Evolutionary conservation across 2,329 filamentous ascomycete genomes (phyloP).

Genomic region (Keithomyces neogunnii): DNA sequence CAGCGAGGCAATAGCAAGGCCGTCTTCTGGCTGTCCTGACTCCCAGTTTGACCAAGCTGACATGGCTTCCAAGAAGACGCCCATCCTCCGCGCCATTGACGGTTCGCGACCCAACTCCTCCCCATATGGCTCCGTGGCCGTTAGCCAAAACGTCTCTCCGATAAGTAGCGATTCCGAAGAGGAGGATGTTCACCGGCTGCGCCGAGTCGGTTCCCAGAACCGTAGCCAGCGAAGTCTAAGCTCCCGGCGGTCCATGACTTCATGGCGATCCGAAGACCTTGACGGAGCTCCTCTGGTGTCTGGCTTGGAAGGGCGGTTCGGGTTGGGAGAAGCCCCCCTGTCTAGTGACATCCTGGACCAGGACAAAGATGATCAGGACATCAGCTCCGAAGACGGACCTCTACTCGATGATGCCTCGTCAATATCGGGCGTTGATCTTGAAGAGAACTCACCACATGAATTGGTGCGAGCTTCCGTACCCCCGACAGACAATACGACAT

Average conservation of each 20-base stretch:
- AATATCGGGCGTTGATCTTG: conserved; percentile 39
- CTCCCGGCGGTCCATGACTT: conserved; percentile 22
- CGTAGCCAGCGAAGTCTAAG: conserved; percentile 17
- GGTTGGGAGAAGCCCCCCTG: conserved; percentile 39
- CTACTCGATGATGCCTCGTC: conserved; percentile 28
- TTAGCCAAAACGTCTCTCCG: conserved; percentile 27
- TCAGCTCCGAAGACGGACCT: conserved; percentile 25
- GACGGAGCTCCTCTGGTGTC: conserved; percentile 42
- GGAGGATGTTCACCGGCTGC: conserved; percentile 22
- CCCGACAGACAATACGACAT: conserved; percentile 61
- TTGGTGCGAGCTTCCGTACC: conserved; percentile 75
- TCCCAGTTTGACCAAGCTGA: conserved; percentile 10
- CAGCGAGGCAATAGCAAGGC: conserved; percentile 19
- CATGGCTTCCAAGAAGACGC: conserved; percentile 28
- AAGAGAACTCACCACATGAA: conserved; percentile 67
- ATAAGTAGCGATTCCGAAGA: conserved; percentile 23
- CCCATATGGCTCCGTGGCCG: conserved; percentile 30
- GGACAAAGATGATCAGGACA: conserved; percentile 28
- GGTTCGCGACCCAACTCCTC: conserved; percentile 19
- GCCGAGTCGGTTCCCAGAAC: conserved; percentile 24
- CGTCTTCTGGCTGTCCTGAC: conserved; percentile 9
- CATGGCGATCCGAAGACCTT: conserved; percentile 37
- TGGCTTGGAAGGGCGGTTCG: conserved; percentile 45
- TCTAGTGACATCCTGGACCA: conserved; percentile 36
- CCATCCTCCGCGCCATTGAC: conserved; percentile 24